These are phyloP conservation scores for Ascodesmis nigricans DNA, from an alignment of 495 filamentous ascomycete species.

Conservation along the genomic window DNA sequence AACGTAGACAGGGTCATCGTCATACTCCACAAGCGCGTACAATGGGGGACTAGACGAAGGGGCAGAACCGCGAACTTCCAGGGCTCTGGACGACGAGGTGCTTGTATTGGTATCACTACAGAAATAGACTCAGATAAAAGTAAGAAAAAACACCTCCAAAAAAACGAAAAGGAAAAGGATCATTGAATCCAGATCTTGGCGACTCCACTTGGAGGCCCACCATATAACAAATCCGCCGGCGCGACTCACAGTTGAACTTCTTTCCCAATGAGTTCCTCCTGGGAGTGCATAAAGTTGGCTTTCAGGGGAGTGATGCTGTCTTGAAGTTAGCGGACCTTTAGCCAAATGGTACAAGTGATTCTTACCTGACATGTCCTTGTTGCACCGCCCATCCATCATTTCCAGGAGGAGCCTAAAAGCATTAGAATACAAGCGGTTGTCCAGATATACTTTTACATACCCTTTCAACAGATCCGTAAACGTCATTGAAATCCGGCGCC, in stretches of 20 bases:
- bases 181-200: no score
- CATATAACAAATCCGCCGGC: no score
- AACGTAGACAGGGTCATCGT: conserved; percentile 69
- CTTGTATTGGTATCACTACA: background rate
- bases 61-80: no score
- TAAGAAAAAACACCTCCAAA: conserved; percentile 1
- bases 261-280: conserved; percentile 30
- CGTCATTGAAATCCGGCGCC: conserved; percentile 69
- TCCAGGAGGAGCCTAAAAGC: conserved; percentile 36
- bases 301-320: conserved; percentile 68
- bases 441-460: conserved; percentile 7
- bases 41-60: no score
- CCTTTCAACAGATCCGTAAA: conserved; percentile 62
- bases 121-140: background rate
- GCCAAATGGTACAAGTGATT: conserved; percentile 6
- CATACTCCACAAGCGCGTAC: conserved; percentile 61
- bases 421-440: background rate
- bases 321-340: background rate
- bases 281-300: conserved; percentile 78
- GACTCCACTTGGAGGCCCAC: no score
- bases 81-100: conserved; percentile 6
- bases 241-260: conserved; percentile 82
- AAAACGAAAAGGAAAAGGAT: conserved; percentile 1
- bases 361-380: conserved; percentile 69
- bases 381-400: conserved; percentile 91